phyloP scores from a whole-genome alignment of 139 green algal species.

The Diplosphaera chodatii region DNA sequence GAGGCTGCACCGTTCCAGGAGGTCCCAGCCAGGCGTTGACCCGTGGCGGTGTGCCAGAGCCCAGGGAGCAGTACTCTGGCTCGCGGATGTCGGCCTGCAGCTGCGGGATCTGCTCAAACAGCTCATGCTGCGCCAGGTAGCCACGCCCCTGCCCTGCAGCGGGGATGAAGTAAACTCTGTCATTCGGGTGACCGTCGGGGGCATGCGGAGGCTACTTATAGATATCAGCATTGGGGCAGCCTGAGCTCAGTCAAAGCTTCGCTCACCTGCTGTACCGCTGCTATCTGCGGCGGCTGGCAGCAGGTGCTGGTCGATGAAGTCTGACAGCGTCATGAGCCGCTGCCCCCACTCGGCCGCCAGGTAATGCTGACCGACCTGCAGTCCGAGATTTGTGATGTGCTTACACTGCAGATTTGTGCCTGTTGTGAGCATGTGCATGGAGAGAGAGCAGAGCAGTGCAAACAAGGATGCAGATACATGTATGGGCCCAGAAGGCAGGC shows the following conservation, averaged over 20 bases:
- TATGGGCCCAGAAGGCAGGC: too few species aligned
- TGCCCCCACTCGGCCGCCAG: slow-evolving; percentile 75
- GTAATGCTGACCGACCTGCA: slow-evolving; percentile 69
- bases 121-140: slow-evolving; percentile 88
- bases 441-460: too few species aligned
- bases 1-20: slow-evolving; percentile 70
- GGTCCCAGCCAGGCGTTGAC: slow-evolving; percentile 93
- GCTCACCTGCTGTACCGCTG: too few species aligned
- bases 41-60: slow-evolving; percentile 33
- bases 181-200: too few species aligned
- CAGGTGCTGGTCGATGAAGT: slow-evolving; percentile 67
- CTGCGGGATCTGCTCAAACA: slow-evolving; percentile 87
- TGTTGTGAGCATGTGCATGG: too few species aligned
- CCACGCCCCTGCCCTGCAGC: slow-evolving; percentile 7
- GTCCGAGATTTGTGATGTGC: neutral
- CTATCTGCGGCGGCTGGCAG: too few species aligned
- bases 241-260: too few species aligned
- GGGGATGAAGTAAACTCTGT: too few species aligned
- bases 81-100: slow-evolving; percentile 68
- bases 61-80: slow-evolving; percentile 80
- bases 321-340: slow-evolving; percentile 70
- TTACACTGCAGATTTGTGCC: too few species aligned
- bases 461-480: too few species aligned
- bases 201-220: too few species aligned
- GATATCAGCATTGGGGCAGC: too few species aligned